Conservation (phyloP, 768 basidiomycete species). For the Trametes coccinea region DNA sequence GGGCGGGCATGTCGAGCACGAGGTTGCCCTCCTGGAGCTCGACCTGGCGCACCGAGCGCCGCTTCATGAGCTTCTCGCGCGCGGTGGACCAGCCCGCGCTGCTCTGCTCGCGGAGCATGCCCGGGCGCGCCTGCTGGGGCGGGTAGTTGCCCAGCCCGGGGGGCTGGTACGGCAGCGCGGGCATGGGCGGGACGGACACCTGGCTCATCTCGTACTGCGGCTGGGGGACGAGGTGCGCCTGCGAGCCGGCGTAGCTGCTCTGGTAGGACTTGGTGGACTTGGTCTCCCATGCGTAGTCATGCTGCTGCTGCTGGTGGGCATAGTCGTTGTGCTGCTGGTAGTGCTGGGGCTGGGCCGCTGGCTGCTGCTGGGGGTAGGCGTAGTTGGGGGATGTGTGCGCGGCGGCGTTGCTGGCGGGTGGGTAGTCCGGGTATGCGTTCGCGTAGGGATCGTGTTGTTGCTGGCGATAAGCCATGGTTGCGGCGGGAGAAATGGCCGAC, state of each 20-base stretch:
- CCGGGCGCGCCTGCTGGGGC: slow-evolving; percentile 50
- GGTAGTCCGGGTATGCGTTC: slow-evolving; percentile 25
- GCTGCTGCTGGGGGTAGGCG: slow-evolving; percentile 20
- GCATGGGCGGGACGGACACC: slow-evolving; percentile 51
- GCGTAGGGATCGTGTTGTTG: slow-evolving; percentile 30
- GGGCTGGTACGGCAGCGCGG: slow-evolving; percentile 49
- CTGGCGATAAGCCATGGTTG: slow-evolving; percentile 33
- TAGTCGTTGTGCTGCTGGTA: slow-evolving; percentile 8
- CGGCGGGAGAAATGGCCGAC: neutral
- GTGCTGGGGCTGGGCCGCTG: slow-evolving; percentile 7
- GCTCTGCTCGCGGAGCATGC: slow-evolving; percentile 46
- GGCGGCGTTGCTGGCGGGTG: slow-evolving; percentile 12
- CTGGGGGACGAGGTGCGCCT: slow-evolving; percentile 64
- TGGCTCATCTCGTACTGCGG: slow-evolving; percentile 55
- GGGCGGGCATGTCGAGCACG: slow-evolving; percentile 81
- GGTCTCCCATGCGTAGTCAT: slow-evolving; percentile 42
- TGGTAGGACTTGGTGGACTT: slow-evolving; percentile 63
- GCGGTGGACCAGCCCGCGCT: slow-evolving; percentile 64
- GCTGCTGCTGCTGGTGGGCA: slow-evolving; percentile 20
- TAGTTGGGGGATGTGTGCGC: slow-evolving; percentile 16
- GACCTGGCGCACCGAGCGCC: slow-evolving; percentile 76
- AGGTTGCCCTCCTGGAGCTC: slow-evolving; percentile 81
- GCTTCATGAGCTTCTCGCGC: slow-evolving; percentile 80
- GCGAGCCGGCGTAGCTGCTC: slow-evolving; percentile 68
- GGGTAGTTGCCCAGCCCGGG: slow-evolving; percentile 52